Percentiles rank a stretch among this genome's conserved stretches.
These are phyloP conservation scores for Cryptococcus amylolentus DNA, from an alignment of 1,284 basidiomycete genomes.

Conservation along the genomic window DNA sequence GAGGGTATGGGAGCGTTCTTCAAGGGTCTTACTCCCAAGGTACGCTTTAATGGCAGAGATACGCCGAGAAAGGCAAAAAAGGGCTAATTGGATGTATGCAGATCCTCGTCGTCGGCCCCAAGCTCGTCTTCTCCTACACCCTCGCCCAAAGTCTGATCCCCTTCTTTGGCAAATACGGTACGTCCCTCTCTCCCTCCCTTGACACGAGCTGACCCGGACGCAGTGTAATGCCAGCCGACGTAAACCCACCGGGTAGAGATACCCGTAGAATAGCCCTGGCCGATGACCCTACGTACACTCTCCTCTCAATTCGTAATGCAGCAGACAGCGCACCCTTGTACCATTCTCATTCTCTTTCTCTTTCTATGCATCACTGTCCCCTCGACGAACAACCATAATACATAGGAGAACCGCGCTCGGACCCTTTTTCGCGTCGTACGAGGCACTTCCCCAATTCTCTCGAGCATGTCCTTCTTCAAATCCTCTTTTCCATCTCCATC, in stretches of 20 bases:
- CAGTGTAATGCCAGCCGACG: neutral
- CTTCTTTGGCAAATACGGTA: conserved; percentile 77
- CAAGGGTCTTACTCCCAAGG: conserved; percentile 94
- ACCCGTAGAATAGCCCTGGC: neutral
- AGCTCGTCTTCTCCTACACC: conserved; percentile 97
- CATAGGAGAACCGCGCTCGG: neutral
- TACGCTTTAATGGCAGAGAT: conserved; percentile 42
- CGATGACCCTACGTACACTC: too few species aligned
- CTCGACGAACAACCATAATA: neutral
- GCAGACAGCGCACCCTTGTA: too few species aligned
- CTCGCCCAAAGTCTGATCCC: conserved; percentile 95
- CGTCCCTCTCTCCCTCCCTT: conserved; percentile 8
- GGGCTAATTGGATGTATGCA: conserved; percentile 36
- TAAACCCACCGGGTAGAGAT: neutral
- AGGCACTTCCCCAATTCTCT: neutral
- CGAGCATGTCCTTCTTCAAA: neutral
- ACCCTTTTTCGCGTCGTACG: conserved; percentile 1
- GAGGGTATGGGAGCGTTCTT: conserved; percentile 88
- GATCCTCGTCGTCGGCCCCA: conserved; percentile 95
- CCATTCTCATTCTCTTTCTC: neutral
- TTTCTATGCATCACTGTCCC: neutral
- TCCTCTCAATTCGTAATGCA: too few species aligned
- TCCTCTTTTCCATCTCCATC: neutral
- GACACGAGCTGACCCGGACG: neutral
- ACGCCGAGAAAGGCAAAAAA: neutral